phyloP scores from a whole-genome alignment of 2,329 filamentous ascomycete genomes.

The Magnaporthales sp. region DNA sequence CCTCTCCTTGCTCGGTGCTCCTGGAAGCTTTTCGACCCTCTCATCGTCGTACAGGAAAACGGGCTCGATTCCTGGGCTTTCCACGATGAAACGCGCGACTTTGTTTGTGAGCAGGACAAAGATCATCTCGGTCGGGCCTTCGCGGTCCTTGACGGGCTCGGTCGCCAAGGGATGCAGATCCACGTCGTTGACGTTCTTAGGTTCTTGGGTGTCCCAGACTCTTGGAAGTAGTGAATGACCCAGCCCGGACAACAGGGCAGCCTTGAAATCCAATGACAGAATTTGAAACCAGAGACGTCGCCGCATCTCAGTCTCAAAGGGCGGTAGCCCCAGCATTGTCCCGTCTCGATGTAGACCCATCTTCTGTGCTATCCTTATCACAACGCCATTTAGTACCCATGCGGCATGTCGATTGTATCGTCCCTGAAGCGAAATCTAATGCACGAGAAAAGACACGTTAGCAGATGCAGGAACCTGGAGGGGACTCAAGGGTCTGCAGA shows the following conservation, averaged over 20 bases:
- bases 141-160: conserved; percentile 39
- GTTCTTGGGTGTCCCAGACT: conserved; percentile 47
- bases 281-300: conserved; percentile 60
- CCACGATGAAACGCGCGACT: conserved; percentile 39
- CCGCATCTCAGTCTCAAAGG: conserved; percentile 61
- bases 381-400: conserved; percentile 52
- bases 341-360: conserved; percentile 60
- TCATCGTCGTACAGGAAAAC: conserved; percentile 37
- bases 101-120: conserved; percentile 43
- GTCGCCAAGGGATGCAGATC: conserved; percentile 46
- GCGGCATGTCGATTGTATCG: conserved; percentile 50
- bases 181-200: conserved; percentile 49
- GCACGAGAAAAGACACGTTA: conserved; percentile 5
- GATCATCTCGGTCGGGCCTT: conserved; percentile 54
- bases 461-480: conserved; percentile 5
- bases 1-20: conserved; percentile 19
- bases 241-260: conserved; percentile 48
- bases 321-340: conserved; percentile 42
- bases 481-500: conserved; percentile 5
- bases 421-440: conserved; percentile 45
- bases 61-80: conserved; percentile 38
- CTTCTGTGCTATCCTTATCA: conserved; percentile 56
- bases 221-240: conserved; percentile 41
- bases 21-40: conserved; percentile 17
- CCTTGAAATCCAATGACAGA: conserved; percentile 47